Evolutionary conservation across 2,329 filamentous ascomycete species (phyloP).

Genomic region (Beauveria bassiana): DNA sequence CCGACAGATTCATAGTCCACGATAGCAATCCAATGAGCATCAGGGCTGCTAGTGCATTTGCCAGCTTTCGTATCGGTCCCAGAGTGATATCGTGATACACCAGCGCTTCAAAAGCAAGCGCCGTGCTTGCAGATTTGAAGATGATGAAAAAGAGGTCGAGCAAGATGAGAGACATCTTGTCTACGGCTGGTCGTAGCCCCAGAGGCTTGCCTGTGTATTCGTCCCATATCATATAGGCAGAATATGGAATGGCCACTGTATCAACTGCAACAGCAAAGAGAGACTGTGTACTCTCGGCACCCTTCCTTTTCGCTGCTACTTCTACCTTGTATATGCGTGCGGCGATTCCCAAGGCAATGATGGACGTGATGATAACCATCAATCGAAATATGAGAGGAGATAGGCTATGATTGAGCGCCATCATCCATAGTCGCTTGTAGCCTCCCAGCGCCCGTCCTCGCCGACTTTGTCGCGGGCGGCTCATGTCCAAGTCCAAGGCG

Average conservation of each 20-base stretch:
- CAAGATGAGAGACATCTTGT: conserved; percentile 84
- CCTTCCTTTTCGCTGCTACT: conserved; percentile 31
- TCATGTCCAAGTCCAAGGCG: conserved; percentile 24
- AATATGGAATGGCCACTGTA: conserved; percentile 79
- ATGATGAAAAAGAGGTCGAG: conserved; percentile 95
- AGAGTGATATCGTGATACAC: conserved; percentile 44
- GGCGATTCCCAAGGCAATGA: conserved; percentile 72
- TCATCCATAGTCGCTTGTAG: conserved; percentile 55
- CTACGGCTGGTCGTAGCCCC: conserved; percentile 71
- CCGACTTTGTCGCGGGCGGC: conserved; percentile 21
- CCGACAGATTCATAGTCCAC: conserved; percentile 86
- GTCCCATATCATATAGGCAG: conserved; percentile 89
- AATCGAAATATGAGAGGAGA: conserved; percentile 79
- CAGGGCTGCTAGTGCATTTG: conserved; percentile 66
- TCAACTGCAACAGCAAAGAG: conserved; percentile 87
- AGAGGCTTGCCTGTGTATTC: conserved; percentile 94
- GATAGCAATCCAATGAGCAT: conserved; percentile 74
- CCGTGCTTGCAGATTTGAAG: conserved; percentile 89
- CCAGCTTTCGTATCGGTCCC: conserved; percentile 41
- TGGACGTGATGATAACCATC: conserved; percentile 74
- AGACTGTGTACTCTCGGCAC: conserved; percentile 63
- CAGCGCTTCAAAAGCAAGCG: conserved; percentile 79
- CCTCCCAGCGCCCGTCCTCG: conserved; percentile 25
- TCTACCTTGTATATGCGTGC: conserved; percentile 63
- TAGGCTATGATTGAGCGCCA: conserved; percentile 71